Base-by-base conservation (phyloP, 441 rosid genomes). In the Croton setiger region DNA sequence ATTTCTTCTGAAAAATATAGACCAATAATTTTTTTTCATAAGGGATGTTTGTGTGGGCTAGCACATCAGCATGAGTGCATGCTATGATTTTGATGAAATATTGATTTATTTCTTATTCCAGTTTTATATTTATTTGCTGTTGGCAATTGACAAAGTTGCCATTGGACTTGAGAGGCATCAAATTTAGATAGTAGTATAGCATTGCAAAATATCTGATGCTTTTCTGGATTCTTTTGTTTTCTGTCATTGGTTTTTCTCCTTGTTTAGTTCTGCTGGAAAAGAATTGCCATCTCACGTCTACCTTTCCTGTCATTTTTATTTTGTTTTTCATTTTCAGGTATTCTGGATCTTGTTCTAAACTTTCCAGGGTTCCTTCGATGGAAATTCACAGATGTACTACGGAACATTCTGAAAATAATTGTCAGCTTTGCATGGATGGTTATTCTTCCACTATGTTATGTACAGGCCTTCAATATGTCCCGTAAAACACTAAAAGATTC, bases 291-390 rank as follows among this genome's bases (percentile, higher is more conserved):
- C 45, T 60, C 21, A 48, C 47, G 35, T 71, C 15, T n/a, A 27
- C 37, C 14, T 43, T 54, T 64, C 66, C 35, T 58, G 69, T 75
- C 73, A 49, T 58, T 74, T 72, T 37, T 66, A 7, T 37, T 14
- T 57, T 53, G 61, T 70, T 41, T 54, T 76, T 45, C 71, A 27
- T 53, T 78, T 73, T 62, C 75, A 96, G 98, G 99, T 83, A 55
- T 93, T 62, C 72, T 96, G 88, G 99, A 96, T 80, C 80, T 96
- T 77, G 69, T 83, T 80, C 77, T 96, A 81, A 93, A 96, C 78
- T 93, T 96, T 78, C 99, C 99, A 37, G 97, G 98, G 74, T 96
- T 76, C 77, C 97, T 91, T 65, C 79, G 96, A 64, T 93, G 97
- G 98, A 87, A 76, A 79, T 91, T 96, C 82, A 84, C 89, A 74